Evolutionary conservation across 306 rosid genomes (phyloP).

Genomic region (Carpinus viminea): DNA sequence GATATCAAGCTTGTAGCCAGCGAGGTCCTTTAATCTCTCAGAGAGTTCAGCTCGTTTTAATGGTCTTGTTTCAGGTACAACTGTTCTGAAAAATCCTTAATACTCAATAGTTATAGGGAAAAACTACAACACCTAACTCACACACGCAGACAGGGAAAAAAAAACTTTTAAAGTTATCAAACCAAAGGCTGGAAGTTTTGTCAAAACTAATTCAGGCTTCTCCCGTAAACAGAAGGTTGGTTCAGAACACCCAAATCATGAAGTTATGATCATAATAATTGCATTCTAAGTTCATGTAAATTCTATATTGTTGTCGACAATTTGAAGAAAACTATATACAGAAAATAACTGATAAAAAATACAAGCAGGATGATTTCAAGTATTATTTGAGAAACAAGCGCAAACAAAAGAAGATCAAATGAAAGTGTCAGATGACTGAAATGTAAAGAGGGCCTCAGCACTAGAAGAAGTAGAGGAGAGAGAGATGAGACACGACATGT

Average conservation of each 20-base stretch:
- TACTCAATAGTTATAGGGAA: conserved; percentile 33
- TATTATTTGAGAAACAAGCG: neutral
- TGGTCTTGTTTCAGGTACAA: conserved; percentile 60
- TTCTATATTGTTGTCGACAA: neutral
- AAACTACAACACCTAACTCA: neutral
- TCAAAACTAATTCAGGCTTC: neutral
- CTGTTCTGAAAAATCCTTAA: conserved; percentile 64
- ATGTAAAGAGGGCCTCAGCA: neutral
- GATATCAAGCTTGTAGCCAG: conserved; percentile 70
- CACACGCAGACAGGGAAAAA: neutral
- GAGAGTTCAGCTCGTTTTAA: conserved; percentile 60
- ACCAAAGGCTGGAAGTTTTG: neutral
- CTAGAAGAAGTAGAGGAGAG: neutral
- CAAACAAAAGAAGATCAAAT: neutral
- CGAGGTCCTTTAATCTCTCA: conserved; percentile 56
- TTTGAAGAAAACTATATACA: neutral
- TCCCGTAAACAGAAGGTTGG: neutral
- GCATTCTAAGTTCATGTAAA: neutral
- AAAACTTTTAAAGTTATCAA: neutral
- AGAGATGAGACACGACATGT: neutral
- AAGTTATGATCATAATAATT: neutral
- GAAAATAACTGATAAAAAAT: neutral
- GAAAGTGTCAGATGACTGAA: neutral
- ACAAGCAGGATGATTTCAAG: neutral
- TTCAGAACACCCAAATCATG: neutral